phyloP scores from a whole-genome alignment of 371 early-diverging fungal genomes.

The Zychaea mexicana region DNA sequence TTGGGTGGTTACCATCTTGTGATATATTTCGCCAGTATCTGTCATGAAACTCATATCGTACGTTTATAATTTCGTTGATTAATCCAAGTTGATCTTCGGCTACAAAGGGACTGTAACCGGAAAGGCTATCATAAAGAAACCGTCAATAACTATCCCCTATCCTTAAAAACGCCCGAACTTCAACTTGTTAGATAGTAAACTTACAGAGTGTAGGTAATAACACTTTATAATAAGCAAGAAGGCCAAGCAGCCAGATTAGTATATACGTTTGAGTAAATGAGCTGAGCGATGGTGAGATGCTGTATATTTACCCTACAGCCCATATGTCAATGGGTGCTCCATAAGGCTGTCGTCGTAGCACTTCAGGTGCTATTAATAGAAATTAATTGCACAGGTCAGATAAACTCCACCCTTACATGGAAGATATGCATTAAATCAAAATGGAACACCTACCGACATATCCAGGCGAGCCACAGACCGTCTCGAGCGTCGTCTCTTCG shows the following conservation, averaged over 20 bases:
- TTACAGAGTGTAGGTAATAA: constrained; percentile 74
- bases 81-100: constrained; percentile 66
- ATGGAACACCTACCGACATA: constrained; percentile 42
- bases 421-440: not conserved
- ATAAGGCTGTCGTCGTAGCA: constrained; percentile 23
- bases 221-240: constrained; percentile 25
- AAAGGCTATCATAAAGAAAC: constrained; percentile 38
- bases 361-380: constrained; percentile 74
- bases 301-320: constrained; percentile 57
- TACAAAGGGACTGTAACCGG: constrained; percentile 81
- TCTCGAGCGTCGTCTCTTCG: constrained; percentile 52
- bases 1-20: constrained; percentile 47
- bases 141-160: not conserved
- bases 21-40: constrained; percentile 83
- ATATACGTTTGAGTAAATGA: not conserved
- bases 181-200: too few species aligned
- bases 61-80: constrained; percentile 65
- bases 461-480: constrained; percentile 66
- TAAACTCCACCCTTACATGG: too few species aligned
- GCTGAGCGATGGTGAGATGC: not conserved
- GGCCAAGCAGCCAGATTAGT: not conserved
- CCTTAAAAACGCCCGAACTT: too few species aligned
- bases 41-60: constrained; percentile 74
- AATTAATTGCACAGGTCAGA: too few species aligned
- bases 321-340: constrained; percentile 10